Base-by-base conservation (phyloP, 108 stramenopile genomes). In the Pseudonitzschia multiseries region DNA sequence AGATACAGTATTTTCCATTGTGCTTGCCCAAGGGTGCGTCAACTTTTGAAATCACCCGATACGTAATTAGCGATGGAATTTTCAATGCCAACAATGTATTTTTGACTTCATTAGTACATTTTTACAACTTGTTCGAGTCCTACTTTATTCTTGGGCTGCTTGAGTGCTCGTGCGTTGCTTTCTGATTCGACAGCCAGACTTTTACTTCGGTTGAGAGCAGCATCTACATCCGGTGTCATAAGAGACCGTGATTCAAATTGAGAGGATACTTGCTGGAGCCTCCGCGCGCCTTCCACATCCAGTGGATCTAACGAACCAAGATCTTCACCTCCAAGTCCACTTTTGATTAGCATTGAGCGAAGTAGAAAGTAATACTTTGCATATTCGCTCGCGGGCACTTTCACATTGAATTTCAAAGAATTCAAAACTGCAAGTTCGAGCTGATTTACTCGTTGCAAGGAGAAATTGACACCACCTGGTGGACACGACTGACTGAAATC, bases 311-410 rank as follows among this genome's bases (percentile, higher is more conserved):
- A 61, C 21, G 68, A 67, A 14, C 73, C 75, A 61, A 90, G 46
- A 41, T 87, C 76, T 28, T 90, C 89, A 41, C 85, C 87, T 14
- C 74, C 79, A 1, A 86, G 71, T 2, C 93, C 93, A 80, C 90
- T 89, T 24, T 86, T 78, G 48, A 90, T 83, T 15, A 93, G 72
- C 93, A 96, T 93, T 21, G 83, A 79, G 18, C 95, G 85, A 48
- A 98, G 83, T 72, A 97, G 86, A 70, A 97, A 98, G 80, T 98
- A 97, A 73, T 98, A 98, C 78, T 98, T 97, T 52, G 97, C 96
- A 71, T 97, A 98, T 74, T 97, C 97, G 56, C 82, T 81, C 17
- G 96, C 94, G 14, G 80, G 70, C 8, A 98, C 97, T 78, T 87
- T 93, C 48, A 97, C 96, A 75, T 93, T 84, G 79, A 91, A 98